Conservation (phyloP, 116 monocot species). For the Papilionanthe hybrid region DNA sequence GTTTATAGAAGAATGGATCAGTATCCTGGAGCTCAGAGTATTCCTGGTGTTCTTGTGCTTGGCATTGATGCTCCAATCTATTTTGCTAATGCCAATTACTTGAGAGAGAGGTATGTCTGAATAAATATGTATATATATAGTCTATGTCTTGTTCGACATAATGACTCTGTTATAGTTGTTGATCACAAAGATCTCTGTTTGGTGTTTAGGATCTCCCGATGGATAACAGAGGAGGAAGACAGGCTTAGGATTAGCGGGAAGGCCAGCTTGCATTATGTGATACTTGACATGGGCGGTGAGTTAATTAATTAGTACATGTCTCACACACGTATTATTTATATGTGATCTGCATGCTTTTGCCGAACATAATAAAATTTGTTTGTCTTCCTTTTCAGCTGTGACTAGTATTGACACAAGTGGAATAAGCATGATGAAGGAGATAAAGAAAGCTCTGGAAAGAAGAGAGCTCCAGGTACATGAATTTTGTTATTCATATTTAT, state of each 20-base stretch:
- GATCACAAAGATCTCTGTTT: background rate
- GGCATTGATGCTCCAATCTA: conserved; percentile 84
- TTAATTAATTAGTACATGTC: background rate
- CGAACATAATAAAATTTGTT: background rate
- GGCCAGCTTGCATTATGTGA: conserved; percentile 51
- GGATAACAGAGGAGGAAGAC: conserved; percentile 91
- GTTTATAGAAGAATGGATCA: conserved; percentile 81
- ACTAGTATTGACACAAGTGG: conserved; percentile 90
- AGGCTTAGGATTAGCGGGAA: conserved; percentile 37
- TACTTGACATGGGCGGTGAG: conserved; percentile 88
- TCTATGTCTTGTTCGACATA: background rate
- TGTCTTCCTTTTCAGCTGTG: conserved; percentile 42
- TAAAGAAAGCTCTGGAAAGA: conserved; percentile 50
- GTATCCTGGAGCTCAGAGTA: conserved; percentile 45
- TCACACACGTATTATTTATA: background rate
- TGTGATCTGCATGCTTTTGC: too few species aligned
- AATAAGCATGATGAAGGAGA: conserved; percentile 80
- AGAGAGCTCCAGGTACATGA: conserved; percentile 56
- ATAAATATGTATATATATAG: too few species aligned
- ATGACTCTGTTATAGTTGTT: background rate
- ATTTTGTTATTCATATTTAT: background rate
- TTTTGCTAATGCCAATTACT: conserved; percentile 78
- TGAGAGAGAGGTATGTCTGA: conserved; percentile 64
- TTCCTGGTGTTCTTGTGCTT: conserved; percentile 73
- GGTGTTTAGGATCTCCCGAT: conserved; percentile 51